Base-by-base conservation (phyloP, 805 yeast genomes). In the Lipomyces spencermartinsiae region DNA sequence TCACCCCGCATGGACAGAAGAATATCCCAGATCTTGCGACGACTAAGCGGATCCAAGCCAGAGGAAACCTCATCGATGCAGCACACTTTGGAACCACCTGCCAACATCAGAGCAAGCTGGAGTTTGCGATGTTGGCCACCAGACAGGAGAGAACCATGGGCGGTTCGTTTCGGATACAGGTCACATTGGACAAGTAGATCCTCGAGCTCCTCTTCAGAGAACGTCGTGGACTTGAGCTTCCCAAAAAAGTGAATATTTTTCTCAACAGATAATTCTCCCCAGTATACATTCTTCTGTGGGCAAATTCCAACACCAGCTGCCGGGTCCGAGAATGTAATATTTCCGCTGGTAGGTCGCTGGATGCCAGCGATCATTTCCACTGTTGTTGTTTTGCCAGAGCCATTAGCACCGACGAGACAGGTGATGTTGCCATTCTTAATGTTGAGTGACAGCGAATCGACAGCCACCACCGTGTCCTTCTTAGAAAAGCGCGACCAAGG, bases 1-100 rank as follows among this genome's bases (percentile, higher is more conserved):
- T 73, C 58, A 1, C 76, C 78, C n/a, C 78, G 68, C 46, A 68
- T 65, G 5, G 76, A 69, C 6, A 75, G 64, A 2, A 77, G 58
- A 59, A 77, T 77, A 54, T 77, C 78, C 80, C 80, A 77, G 33
- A 77, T 77, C 60, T 73, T 76, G 34, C 79, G 73, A 35, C 80
- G 72, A 57, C 76, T 73, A 7, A 77, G 35, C 10, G 80, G 80
- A 74, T 77, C 80, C 46, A 77, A 63, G 0, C 80, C 80, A 10
- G 80, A 77, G 16, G 79, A 76, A 9, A 76, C 80, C 61, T 77
- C 80, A 63, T 77, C 80, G 54, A 77, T 73, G 51, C 78, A 76
- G 62, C 80, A 77, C 4, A 77, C 70, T 37, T 71, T 70, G 35
- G 76, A 71, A 4, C 74, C 78, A n/a, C 80, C 80, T 19, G 73